Evolutionary conservation across 139 green algal species (phyloP).

Genomic region (Ostreobium quekettii): DNA sequence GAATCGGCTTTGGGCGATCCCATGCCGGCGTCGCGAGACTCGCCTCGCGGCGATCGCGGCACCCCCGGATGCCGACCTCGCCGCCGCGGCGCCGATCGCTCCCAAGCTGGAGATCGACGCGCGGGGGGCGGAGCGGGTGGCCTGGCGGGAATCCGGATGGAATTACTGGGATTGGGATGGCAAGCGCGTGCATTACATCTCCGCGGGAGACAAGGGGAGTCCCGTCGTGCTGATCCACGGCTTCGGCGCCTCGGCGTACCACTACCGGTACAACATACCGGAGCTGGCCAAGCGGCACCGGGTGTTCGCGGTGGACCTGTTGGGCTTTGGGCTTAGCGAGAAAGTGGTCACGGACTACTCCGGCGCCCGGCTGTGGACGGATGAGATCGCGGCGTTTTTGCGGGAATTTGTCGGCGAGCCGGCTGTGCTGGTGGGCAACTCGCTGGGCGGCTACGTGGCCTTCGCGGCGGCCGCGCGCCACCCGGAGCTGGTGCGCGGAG

Average conservation of each 20-base stretch:
- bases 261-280: slow-evolving; percentile 47
- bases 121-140: background rate
- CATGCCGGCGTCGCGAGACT: too few species aligned
- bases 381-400: slow-evolving; percentile 13
- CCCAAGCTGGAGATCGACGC: slow-evolving; percentile 2
- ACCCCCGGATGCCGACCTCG: too few species aligned
- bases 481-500: slow-evolving; percentile 43
- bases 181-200: slow-evolving; percentile 40
- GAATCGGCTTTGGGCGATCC: too few species aligned
- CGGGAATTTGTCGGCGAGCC: slow-evolving; percentile 13
- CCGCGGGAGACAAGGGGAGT: slow-evolving; percentile 16
- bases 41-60: too few species aligned
- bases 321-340: slow-evolving; percentile 56
- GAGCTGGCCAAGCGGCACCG: slow-evolving; percentile 39
- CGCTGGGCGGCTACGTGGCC: slow-evolving; percentile 45
- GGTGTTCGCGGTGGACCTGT: slow-evolving; percentile 53
- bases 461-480: slow-evolving; percentile 31
- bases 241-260: slow-evolving; percentile 50
- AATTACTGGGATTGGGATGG: slow-evolving; percentile 46
- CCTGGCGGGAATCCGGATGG: slow-evolving; percentile 26
- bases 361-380: slow-evolving; percentile 16
- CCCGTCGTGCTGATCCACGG: slow-evolving; percentile 49
- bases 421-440: slow-evolving; percentile 40
- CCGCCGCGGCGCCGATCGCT: background rate
- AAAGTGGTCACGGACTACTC: slow-evolving; percentile 46